Base-by-base conservation (phyloP, 2,329 filamentous ascomycete species). In the Venturia oleaginea region DNA sequence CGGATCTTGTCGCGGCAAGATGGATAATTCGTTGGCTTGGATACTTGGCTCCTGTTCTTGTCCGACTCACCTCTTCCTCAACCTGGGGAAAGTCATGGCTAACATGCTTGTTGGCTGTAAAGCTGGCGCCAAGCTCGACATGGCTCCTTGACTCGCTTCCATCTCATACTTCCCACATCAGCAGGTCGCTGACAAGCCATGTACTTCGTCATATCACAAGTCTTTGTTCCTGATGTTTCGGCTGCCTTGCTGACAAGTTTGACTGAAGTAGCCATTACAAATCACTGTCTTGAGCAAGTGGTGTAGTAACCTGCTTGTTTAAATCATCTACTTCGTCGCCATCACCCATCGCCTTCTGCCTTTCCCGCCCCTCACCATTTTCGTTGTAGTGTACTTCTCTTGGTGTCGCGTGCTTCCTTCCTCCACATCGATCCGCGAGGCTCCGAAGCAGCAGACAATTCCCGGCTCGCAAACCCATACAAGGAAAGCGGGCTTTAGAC, bases 391-490 rank as follows among this genome's bases (percentile, higher is more conserved):
- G 17, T 34, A n/a, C 51, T 57, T n/a, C 22, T 8, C 7, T 30
- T 57, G n/a, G 27, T 57, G 51, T 34, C 27, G 51, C 51, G 51
- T 57, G 51, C 51, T 57, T 30, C 51, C 34, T 30, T n/a, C 30
- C 51, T 57, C 19, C 15, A 32, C 19, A n/a, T n/a, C 11, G 6
- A 32, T 57, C 30, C 51, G 27, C 51, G 51, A 32, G 51, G 51
- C 51, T 57, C 51, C 51, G 51, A 57, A 57, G 30, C 51, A 34
- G 17, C 51, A 57, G 19, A 57, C 24, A 57, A 34, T 57, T 19
- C 51, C 51, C 19, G 8, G 51, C n/a, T 17, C 7, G 27, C 17
- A 15, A 15, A 24, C 17, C 46, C 46, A 27, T 22, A 51, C 22
- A 1, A 13, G 46, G 46, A 51, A 51, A 4, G 2, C 46, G 46